Evolutionary conservation across 2,329 filamentous ascomycete species (phyloP).

Genomic region (Botrytis pseudocinerea): DNA sequence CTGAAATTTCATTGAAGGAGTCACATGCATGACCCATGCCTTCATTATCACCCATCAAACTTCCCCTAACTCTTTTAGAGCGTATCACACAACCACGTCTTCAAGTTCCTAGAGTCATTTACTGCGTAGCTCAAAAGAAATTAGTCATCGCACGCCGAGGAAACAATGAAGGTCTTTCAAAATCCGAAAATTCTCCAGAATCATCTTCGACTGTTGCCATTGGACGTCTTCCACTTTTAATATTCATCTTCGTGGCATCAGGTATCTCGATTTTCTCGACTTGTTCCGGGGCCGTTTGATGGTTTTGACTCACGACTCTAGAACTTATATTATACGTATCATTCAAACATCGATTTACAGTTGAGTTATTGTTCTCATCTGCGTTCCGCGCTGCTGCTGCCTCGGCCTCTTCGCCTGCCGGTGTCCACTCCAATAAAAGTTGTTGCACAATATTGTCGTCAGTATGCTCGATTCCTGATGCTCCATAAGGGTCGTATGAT

Average conservation of each 20-base stretch:
- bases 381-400: not conserved
- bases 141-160: not conserved
- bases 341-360: not conserved
- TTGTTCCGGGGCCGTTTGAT: not conserved
- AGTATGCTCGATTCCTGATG: not conserved
- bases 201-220: not conserved
- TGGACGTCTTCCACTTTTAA: not conserved
- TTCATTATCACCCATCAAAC: too few species aligned
- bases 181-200: not conserved
- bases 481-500: not conserved
- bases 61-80: too few species aligned
- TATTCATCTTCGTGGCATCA: not conserved
- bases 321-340: not conserved
- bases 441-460: not conserved
- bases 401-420: not conserved
- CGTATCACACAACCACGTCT: not conserved
- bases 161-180: not conserved
- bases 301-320: not conserved
- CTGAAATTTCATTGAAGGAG: too few species aligned
- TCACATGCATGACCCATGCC: too few species aligned
- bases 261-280: not conserved
- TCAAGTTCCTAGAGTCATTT: not conserved
- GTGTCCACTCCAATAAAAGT: slow-evolving; percentile 18
- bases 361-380: not conserved
- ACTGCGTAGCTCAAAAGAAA: not conserved